These are phyloP conservation scores for Parasitella parasitica DNA, from an alignment of 371 early-diverging fungal species.

Conservation along the genomic window DNA sequence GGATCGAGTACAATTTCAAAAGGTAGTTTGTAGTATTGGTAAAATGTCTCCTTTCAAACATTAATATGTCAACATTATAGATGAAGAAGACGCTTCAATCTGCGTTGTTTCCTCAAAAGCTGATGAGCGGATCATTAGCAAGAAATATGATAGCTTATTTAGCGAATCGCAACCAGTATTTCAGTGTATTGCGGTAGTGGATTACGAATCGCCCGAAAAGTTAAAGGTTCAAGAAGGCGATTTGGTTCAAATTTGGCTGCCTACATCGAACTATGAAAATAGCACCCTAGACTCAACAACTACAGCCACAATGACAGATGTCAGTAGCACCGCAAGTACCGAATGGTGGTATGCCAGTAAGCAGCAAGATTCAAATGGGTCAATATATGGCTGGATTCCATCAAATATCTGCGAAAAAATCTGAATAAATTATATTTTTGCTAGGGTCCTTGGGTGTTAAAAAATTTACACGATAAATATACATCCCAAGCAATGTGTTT, in stretches of 20 bases:
- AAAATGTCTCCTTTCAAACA: background rate
- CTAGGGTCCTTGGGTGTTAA: too few species aligned
- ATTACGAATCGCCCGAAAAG: slow-evolving; percentile 17
- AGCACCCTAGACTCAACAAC: background rate
- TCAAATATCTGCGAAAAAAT: slow-evolving; percentile 8
- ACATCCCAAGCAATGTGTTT: too few species aligned
- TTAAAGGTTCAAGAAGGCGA: slow-evolving; percentile 17
- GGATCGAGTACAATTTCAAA: background rate
- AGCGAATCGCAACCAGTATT: slow-evolving; percentile 17
- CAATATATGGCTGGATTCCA: slow-evolving; percentile 11
- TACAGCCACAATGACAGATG: background rate
- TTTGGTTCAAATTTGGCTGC: slow-evolving; percentile 20
- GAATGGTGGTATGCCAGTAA: slow-evolving; percentile 24
- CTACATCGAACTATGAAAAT: background rate
- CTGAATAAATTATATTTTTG: slow-evolving; percentile 10
- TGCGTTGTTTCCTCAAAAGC: background rate
- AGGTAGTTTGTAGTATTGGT: background rate
- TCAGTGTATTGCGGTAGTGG: slow-evolving; percentile 9
- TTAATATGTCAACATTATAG: background rate
- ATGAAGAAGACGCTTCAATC: background rate
- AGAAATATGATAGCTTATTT: slow-evolving; percentile 8
- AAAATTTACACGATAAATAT: too few species aligned
- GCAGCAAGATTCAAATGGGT: background rate
- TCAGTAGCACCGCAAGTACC: background rate
- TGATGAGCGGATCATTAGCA: background rate